Evolutionary conservation across 2,329 filamentous ascomycete genomes (phyloP).

Genomic region (Ophiocordyceps camponoti-floridani): DNA sequence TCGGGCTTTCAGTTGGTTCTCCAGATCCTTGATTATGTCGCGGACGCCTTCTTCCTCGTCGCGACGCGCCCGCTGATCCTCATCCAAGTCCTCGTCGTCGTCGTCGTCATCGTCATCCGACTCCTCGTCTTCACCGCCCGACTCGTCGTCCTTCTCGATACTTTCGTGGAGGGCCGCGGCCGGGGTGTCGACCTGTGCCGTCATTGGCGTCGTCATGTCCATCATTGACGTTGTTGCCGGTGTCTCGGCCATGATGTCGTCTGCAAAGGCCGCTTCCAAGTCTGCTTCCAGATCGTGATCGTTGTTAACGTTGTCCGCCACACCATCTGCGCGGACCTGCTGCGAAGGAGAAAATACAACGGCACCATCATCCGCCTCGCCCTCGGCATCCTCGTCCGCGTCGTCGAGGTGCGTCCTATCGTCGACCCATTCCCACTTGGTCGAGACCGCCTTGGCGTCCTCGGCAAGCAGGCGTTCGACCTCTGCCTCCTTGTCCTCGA

Average conservation of each 20-base stretch:
- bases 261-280: slow-evolving; percentile 34
- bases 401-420: slow-evolving; percentile 22
- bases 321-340: neutral
- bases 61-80: slow-evolving; percentile 29
- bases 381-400: slow-evolving; percentile 32
- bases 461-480: slow-evolving; percentile 56
- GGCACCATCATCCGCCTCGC: slow-evolving; percentile 23
- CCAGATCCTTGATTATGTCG: slow-evolving; percentile 34
- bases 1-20: slow-evolving; percentile 28
- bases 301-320: slow-evolving; percentile 4
- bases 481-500: slow-evolving; percentile 67
- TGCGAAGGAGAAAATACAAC: slow-evolving; percentile 8
- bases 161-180: slow-evolving; percentile 23
- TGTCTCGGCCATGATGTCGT: slow-evolving; percentile 20
- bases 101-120: slow-evolving; percentile 26
- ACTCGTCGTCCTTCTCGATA: slow-evolving; percentile 22
- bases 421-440: slow-evolving; percentile 48
- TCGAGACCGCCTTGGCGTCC: slow-evolving; percentile 43
- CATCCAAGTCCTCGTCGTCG: slow-evolving; percentile 34
- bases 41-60: slow-evolving; percentile 35
- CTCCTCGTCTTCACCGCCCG: slow-evolving; percentile 1
- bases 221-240: slow-evolving; percentile 20
- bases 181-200: slow-evolving; percentile 24
- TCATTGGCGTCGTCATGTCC: slow-evolving; percentile 27
- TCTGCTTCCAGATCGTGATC: slow-evolving; percentile 35